These are phyloP conservation scores for Lasiodiplodia hormozganensis DNA, from an alignment of 2,329 filamentous ascomycete genomes.

Conservation along the genomic window DNA sequence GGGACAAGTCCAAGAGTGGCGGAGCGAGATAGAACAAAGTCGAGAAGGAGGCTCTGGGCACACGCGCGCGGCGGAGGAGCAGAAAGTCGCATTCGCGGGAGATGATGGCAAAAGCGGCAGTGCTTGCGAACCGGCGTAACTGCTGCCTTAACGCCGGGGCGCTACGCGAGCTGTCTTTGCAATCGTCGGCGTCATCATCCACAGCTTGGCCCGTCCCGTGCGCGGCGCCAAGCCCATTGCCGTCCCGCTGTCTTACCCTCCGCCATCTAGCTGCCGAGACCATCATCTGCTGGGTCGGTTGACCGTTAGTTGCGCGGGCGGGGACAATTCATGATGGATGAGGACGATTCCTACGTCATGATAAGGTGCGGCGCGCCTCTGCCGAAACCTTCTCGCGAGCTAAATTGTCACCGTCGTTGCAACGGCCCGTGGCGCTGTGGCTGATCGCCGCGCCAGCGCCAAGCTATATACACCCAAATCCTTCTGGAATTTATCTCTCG, in stretches of 20 bases:
- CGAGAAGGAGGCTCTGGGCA: neutral
- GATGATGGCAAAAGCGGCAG: neutral
- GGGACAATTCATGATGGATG: neutral
- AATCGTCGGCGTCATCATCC: slow-evolving; percentile 17
- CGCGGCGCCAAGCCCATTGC: slow-evolving; percentile 18
- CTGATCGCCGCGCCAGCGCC: neutral
- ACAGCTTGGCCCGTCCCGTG: slow-evolving; percentile 6
- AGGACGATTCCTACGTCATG: neutral
- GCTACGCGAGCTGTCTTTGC: neutral
- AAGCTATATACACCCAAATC: neutral
- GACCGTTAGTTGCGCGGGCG: no score
- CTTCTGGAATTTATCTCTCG: neutral
- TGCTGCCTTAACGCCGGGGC: neutral
- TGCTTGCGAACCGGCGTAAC: slow-evolving; percentile 6
- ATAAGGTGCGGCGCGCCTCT: slow-evolving; percentile 2
- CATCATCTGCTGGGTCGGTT: neutral
- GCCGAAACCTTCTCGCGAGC: neutral
- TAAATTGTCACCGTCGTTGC: neutral
- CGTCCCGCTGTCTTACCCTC: neutral
- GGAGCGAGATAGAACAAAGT: neutral
- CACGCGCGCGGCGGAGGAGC: neutral
- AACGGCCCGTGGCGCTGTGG: neutral
- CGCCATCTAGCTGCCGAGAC: neutral
- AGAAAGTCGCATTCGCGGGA: neutral
- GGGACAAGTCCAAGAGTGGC: neutral